Evolutionary conservation across 352 stramenopile genomes (phyloP).

Genomic region (Phytophthora pini): DNA sequence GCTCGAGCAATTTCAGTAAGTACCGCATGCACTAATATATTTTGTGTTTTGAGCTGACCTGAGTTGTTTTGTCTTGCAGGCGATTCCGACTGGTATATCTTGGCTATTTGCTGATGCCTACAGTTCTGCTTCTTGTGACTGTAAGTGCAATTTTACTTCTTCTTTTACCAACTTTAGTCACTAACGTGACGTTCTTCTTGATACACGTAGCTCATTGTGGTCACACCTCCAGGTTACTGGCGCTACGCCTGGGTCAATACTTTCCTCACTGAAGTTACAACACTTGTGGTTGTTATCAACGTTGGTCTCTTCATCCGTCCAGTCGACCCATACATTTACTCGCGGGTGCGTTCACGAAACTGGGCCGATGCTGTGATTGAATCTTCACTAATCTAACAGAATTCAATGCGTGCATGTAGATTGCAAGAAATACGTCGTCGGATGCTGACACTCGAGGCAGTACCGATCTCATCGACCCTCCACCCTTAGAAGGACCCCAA

Average conservation of each 20-base stretch:
- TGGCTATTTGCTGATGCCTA: conserved; percentile 64
- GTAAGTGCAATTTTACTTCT: conserved; percentile 25
- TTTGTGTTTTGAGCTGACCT: neutral
- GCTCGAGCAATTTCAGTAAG: conserved; percentile 72
- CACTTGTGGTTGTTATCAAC: conserved; percentile 50
- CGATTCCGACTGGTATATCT: conserved; percentile 66
- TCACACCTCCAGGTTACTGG: conserved; percentile 62
- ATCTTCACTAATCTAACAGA: neutral
- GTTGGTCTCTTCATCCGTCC: conserved; percentile 54
- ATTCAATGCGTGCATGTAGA: conserved; percentile 4
- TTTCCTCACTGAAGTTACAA: conserved; percentile 53
- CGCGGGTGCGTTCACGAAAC: conserved; percentile 26
- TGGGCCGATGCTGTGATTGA: no score
- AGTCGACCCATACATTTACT: conserved; percentile 61
- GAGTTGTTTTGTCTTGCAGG: conserved; percentile 24
- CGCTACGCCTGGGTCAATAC: conserved; percentile 68
- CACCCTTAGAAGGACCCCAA: conserved; percentile 4
- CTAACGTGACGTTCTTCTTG: neutral
- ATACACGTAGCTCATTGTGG: conserved; percentile 51
- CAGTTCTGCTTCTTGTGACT: conserved; percentile 58
- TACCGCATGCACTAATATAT: neutral
- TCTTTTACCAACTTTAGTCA: no score
- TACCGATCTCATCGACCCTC: conserved; percentile 15
- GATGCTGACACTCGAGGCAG: conserved; percentile 7
- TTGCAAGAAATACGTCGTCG: conserved; percentile 20